A percentile compares a stretch with the other conserved stretches of the same genome.
Evolutionary conservation across 768 basidiomycete species (phyloP).

Genomic region (Pleurotus giganteus): DNA sequence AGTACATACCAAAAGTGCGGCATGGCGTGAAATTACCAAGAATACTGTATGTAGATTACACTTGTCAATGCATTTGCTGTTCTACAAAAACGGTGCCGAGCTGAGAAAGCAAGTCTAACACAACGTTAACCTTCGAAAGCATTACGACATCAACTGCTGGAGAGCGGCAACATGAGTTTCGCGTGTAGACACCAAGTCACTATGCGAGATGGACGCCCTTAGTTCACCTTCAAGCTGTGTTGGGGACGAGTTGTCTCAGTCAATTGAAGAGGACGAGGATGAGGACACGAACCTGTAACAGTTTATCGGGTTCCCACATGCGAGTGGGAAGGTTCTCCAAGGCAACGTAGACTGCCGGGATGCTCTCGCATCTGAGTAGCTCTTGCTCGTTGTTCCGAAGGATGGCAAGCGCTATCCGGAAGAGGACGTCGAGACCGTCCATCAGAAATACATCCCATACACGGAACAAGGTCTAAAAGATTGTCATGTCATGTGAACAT

Average conservation of each 20-base stretch:
- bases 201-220: conserved; percentile 46
- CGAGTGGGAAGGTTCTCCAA: conserved; percentile 87
- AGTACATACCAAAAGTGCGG: too few relatives aligned
- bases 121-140: too few relatives aligned
- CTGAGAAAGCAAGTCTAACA: too few relatives aligned
- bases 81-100: too few relatives aligned
- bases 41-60: too few relatives aligned
- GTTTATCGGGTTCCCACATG: conserved; percentile 90
- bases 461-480: conserved; percentile 78
- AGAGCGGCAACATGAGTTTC: conserved; percentile 48
- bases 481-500: conserved; percentile 3
- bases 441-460: conserved; percentile 97
- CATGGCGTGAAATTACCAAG: too few relatives aligned
- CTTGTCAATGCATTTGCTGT: too few relatives aligned
- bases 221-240: conserved; percentile 57
- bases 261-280: not conserved
- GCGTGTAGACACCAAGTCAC: conserved; percentile 55
- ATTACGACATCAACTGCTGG: conserved; percentile 35
- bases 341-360: conserved; percentile 86
- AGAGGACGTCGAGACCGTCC: conserved; percentile 88
- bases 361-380: conserved; percentile 78
- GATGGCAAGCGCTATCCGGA: conserved; percentile 87
- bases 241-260: not conserved
- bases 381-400: conserved; percentile 82
- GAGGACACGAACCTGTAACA: conserved; percentile 68